These are phyloP conservation scores for Boletus subcaerulescens DNA, from an alignment of 768 basidiomycete species.

Conservation along the genomic window DNA sequence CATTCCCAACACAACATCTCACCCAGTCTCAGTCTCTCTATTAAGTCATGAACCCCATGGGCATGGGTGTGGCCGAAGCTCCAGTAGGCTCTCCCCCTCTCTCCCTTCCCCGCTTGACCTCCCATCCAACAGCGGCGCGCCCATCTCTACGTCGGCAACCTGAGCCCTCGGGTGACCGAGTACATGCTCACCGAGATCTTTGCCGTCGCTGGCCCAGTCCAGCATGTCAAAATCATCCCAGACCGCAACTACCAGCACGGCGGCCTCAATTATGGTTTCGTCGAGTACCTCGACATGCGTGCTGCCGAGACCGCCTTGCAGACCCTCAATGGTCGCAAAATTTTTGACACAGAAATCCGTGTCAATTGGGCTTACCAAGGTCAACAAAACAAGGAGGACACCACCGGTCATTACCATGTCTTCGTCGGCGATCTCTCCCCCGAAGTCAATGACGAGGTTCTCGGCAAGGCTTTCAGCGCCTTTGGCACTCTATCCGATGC, in stretches of 20 bases:
- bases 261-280: slow-evolving; percentile 98
- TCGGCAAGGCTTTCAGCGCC: slow-evolving; percentile 94
- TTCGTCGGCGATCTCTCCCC: slow-evolving; percentile 99
- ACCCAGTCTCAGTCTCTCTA: slow-evolving; percentile 32
- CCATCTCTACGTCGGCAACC: slow-evolving; percentile 98
- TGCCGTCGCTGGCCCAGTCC: slow-evolving; percentile 94
- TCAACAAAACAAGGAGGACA: slow-evolving; percentile 98
- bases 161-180: slow-evolving; percentile 96
- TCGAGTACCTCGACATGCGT: slow-evolving; percentile 98
- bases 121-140: slow-evolving; percentile 66
- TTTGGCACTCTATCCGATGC: slow-evolving; percentile 97
- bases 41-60: slow-evolving; percentile 73
- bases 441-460: slow-evolving; percentile 96
- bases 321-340: slow-evolving; percentile 98
- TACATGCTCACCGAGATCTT: slow-evolving; percentile 99
- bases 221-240: slow-evolving; percentile 99
- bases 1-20: neutral
- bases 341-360: slow-evolving; percentile 98
- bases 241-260: slow-evolving; percentile 99
- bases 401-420: slow-evolving; percentile 95
- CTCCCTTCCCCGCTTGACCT: neutral
- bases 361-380: slow-evolving; percentile 99
- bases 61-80: slow-evolving; percentile 73
- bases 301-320: slow-evolving; percentile 98
- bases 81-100: slow-evolving; percentile 49